Evolutionary conservation across 257 asterid genomes (phyloP).

Genomic region (Solanum medicagineum): DNA sequence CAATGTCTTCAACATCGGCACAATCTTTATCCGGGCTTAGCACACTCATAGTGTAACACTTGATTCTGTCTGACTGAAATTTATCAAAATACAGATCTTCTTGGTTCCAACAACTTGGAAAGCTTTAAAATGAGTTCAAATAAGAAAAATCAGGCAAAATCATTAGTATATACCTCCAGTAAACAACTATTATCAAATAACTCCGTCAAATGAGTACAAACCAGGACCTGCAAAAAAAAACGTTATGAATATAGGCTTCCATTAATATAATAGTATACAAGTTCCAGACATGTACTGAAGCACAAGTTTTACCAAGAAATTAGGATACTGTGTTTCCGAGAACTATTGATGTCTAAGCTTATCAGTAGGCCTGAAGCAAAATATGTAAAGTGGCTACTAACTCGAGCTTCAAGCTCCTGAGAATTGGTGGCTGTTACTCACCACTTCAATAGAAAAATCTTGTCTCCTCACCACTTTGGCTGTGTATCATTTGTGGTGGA

Average conservation of each 20-base stretch:
- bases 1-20: constrained; percentile 63
- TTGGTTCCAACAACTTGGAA: constrained; percentile 2
- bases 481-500: neutral
- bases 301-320: neutral
- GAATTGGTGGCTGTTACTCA: neutral
- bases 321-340: neutral
- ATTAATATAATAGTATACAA: neutral
- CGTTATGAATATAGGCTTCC: neutral
- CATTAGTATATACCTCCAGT: constrained; percentile 40
- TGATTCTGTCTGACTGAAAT: constrained; percentile 67
- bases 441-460: neutral
- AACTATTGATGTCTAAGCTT: neutral
- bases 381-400: neutral
- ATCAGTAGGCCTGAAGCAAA: neutral
- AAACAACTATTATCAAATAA: constrained; percentile 62
- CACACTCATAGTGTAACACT: constrained; percentile 90
- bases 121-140: constrained; percentile 3
- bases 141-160: constrained; percentile 6
- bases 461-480: neutral
- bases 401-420: neutral
- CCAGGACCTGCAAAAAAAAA: constrained; percentile 52
- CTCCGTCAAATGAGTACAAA: constrained; percentile 92
- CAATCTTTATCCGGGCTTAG: constrained; percentile 54
- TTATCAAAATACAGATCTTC: neutral
- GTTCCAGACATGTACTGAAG: neutral